Evolutionary conservation across 1,284 basidiomycete species (phyloP).

Genomic region (Trichosporon faecale): DNA sequence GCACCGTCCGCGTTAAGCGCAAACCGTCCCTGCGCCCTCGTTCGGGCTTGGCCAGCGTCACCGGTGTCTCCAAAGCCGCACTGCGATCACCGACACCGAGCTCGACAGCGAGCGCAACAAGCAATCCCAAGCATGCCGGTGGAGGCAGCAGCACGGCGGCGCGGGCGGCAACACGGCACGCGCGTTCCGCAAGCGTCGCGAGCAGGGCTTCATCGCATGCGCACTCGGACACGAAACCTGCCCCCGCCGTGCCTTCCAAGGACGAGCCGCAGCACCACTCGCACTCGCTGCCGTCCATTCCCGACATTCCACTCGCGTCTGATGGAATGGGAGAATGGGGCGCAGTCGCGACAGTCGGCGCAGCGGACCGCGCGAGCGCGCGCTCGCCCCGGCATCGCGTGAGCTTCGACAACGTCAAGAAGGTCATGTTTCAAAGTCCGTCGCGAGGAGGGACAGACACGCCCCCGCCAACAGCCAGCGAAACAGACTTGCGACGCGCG

Average conservation of each 20-base stretch:
- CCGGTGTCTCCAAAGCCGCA: neutral
- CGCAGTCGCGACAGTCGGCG: neutral
- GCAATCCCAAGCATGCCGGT: neutral
- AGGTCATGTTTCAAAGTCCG: constrained; percentile 23
- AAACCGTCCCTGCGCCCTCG: constrained; percentile 1
- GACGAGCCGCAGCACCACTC: constrained; percentile 3
- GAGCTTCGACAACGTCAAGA: constrained; percentile 25
- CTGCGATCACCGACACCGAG: constrained; percentile 2
- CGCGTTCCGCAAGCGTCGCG: neutral
- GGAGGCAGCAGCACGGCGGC: constrained; percentile 3
- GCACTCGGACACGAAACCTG: neutral
- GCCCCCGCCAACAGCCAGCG: constrained; percentile 13
- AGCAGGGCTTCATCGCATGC: neutral
- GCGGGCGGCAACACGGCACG: constrained; percentile 3
- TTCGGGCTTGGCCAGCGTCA: neutral
- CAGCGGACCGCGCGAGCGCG: neutral
- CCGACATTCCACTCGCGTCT: neutral
- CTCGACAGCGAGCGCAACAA: neutral
- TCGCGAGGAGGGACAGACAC: constrained; percentile 5
- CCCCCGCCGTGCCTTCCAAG: neutral
- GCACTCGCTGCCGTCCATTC: neutral
- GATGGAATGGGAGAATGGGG: constrained; percentile 14
- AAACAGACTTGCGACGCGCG: constrained; percentile 19
- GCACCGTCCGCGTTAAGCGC: constrained; percentile 5
- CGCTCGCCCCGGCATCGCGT: constrained; percentile 15